Evolutionary conservation across 2,329 filamentous ascomycete species (phyloP).

Genomic region (Fusarium sulawesiense): DNA sequence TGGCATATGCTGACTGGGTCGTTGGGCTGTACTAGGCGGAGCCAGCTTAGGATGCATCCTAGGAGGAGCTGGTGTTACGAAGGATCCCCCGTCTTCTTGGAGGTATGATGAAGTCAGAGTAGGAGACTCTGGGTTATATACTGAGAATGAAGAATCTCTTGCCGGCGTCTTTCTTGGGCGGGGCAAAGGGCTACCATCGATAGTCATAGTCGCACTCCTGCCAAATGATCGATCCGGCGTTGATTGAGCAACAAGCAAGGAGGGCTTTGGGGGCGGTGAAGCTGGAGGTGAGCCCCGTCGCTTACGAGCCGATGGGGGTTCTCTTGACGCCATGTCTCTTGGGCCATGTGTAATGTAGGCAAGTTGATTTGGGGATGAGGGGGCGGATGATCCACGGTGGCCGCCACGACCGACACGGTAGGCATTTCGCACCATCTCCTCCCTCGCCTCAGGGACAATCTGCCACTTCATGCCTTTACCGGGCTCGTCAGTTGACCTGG

Average conservation of each 20-base stretch:
- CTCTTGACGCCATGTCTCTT: slow-evolving; percentile 64
- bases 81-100: slow-evolving; percentile 69
- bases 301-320: slow-evolving; percentile 66
- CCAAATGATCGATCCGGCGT: slow-evolving; percentile 62
- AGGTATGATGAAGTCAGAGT: slow-evolving; percentile 69
- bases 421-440: slow-evolving; percentile 86
- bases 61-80: slow-evolving; percentile 78
- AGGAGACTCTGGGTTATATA: slow-evolving; percentile 68
- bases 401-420: slow-evolving; percentile 71
- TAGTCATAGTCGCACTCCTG: slow-evolving; percentile 54
- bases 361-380: slow-evolving; percentile 73
- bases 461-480: slow-evolving; percentile 99
- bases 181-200: slow-evolving; percentile 72
- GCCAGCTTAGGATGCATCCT: slow-evolving; percentile 79
- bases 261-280: slow-evolving; percentile 66
- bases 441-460: slow-evolving; percentile 83
- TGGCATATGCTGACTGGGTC: slow-evolving; percentile 86
- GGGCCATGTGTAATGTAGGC: slow-evolving; percentile 71
- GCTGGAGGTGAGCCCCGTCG: slow-evolving; percentile 65
- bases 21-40: slow-evolving; percentile 82
- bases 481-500: slow-evolving; percentile 91
- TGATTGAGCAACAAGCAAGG: slow-evolving; percentile 63
- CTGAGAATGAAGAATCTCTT: slow-evolving; percentile 59
- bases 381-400: slow-evolving; percentile 75
- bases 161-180: slow-evolving; percentile 63